Base-by-base conservation (phyloP, 495 filamentous ascomycete species). In the Podospora pseudoanserina region DNA sequence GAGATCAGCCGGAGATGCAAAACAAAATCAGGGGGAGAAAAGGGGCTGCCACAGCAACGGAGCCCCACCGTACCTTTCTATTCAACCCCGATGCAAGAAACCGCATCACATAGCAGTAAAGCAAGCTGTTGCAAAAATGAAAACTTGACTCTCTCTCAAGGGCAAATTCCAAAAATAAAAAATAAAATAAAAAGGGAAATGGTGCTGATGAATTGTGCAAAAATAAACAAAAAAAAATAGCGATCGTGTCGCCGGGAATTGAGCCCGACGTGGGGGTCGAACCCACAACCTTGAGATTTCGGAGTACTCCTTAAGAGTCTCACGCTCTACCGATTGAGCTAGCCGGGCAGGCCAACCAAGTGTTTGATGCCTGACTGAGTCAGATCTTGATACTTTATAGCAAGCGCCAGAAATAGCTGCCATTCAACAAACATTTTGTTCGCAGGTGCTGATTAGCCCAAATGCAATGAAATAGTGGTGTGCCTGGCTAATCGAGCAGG, bases 271-370 rank as follows among this genome's bases (percentile, higher is more conserved):
- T 68, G 70, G 70, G 70, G 70, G 70, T 71, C 70, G 70, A 71
- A 71, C 70, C 70, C 70, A 68, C 70, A 71, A 71, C 70, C 70
- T 71, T 71, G 70, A 71, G 70, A 71, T 71, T 27, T 55, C 55
- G 60, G 68, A 70, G 63, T 55, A 30, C 62, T 69, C 67, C 53
- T 88, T 90, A 90, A 90, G 88, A 90, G 88, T 90, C 88, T 89
- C 86, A 90, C 88, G 88, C 88, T 90, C 88, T 90, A 89, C 88
- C 88, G 88, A 90, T 90, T 90, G 88, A 90, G 88, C 88, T 90
- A 90, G 86, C 87, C 77, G 74, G 76, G 76, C 76, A 26, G 39
- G 39, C 39, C 39, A 49, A 49, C 39, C 39, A 49, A 49, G 39
- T 49, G 13, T 49, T 49, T 49, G 39, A 49, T 49, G 15, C 18